These are phyloP conservation scores for Camelina hispida DNA, from an alignment of 345 rosid genomes.

Conservation along the genomic window DNA sequence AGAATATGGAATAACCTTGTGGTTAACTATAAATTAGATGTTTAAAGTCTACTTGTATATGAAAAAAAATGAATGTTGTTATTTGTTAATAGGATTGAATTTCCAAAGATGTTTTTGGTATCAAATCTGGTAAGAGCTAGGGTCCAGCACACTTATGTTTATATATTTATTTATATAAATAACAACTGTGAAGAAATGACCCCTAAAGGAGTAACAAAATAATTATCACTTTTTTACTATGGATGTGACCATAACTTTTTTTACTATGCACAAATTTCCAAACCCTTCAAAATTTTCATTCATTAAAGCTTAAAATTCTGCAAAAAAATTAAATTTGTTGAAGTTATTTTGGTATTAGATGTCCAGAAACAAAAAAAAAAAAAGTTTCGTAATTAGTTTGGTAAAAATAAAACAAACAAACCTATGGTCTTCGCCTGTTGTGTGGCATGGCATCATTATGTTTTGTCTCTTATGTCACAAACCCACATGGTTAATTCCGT, in stretches of 20 bases:
- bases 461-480: constrained; percentile 38
- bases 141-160: neutral
- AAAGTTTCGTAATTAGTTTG: neutral
- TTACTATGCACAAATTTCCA: neutral
- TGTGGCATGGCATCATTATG: constrained; percentile 40
- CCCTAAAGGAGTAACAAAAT: constrained; percentile 12
- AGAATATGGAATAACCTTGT: neutral
- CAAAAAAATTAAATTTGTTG: neutral
- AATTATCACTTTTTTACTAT: neutral
- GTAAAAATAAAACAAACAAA: neutral
- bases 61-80: neutral
- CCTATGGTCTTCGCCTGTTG: constrained; percentile 2
- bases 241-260: neutral
- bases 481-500: constrained; percentile 40
- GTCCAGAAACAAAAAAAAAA: neutral
- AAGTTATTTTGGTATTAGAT: neutral
- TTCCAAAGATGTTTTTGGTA: neutral
- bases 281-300: neutral
- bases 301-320: constrained; percentile 1
- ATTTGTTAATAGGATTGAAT: neutral
- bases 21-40: neutral
- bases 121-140: neutral
- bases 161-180: neutral
- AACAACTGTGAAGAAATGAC: neutral
- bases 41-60: neutral